Base-by-base conservation (phyloP, 2,329 filamentous ascomycete species). In the Fusarium begoniae region DNA sequence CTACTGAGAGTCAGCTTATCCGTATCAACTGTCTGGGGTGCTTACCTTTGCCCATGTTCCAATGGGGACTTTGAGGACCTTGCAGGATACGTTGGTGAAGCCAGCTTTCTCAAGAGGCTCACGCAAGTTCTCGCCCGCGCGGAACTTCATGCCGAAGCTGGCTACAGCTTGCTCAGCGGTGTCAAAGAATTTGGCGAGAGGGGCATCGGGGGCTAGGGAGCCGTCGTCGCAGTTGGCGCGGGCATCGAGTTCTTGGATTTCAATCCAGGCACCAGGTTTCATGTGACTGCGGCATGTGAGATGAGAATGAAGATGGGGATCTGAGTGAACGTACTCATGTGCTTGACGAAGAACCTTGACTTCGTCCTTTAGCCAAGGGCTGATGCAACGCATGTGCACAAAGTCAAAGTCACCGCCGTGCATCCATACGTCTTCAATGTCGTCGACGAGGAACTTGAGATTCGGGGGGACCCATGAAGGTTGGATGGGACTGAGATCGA, bases 381-480 rank as follows among this genome's bases (percentile, higher is more conserved):
- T 75, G 10, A 77, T 75, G 17, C 75, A 77, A 5, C 75, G 75
- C 75, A 77, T 73, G 7, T 77, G 75, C 30, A 75, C 67, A 58
- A 77, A 72, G 45, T 77, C 75, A 57, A 69, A 76, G 30, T 65
- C 65, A 0, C 53, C 35, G 11, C 75, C 75, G 18, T 76, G 64
- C 54, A 73, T 69, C 90, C 89, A 91, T 1, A 86, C 82, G 57
- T 87, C 84, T 72, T 90, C 81, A 20, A 80, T 77, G 38, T 83
- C 81, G 32, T 83, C 81, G 20, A 82, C 81, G 12, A 83, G 61
- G 22, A 84, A 84, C 30, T 76, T 78, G 30, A 84, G 80, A n/a
- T 84, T 84, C 0, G 83, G 81, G 3, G 83, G 83, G 0, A 84
- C 82, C 83, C 82, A 84, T 8, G 58, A 54, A 1, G 77, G 77